phyloP scores from a whole-genome alignment of 371 early-diverging fungal species.

The Amoeboaphelidium protococcarum region DNA sequence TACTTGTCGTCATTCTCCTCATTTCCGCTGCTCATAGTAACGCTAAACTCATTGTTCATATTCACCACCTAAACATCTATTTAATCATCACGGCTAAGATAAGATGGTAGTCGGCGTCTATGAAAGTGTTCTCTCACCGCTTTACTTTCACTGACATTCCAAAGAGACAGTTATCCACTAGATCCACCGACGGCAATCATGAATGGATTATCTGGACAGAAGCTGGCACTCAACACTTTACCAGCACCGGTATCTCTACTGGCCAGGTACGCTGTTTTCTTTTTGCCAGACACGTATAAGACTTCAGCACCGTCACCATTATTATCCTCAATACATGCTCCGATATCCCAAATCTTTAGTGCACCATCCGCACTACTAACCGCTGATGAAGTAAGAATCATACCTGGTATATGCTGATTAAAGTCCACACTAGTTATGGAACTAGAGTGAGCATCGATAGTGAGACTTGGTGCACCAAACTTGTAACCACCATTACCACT shows the following conservation, averaged over 20 bases:
- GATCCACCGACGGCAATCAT: constrained; percentile 61
- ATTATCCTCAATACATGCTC: constrained; percentile 17
- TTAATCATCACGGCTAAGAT: no score
- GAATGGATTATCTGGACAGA: constrained; percentile 65
- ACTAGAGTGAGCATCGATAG: background rate
- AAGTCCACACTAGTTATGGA: background rate
- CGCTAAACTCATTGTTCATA: no score
- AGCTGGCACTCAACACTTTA: constrained; percentile 36
- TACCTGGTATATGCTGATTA: background rate
- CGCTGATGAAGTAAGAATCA: background rate
- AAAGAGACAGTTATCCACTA: constrained; percentile 54
- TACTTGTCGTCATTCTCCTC: no score
- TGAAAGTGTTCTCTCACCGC: no score
- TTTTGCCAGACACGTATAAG: constrained; percentile 22
- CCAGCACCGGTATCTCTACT: constrained; percentile 49
- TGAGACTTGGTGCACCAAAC: no score
- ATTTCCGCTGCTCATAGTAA: no score
- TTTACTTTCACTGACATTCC: constrained; percentile 71
- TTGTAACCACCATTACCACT: no score
- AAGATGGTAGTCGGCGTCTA: no score
- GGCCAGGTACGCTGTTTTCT: constrained; percentile 31
- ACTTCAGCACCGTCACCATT: constrained; percentile 7
- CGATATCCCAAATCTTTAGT: constrained; percentile 57
- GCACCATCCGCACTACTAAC: constrained; percentile 63
- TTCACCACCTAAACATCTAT: no score